These are phyloP conservation scores for Steccherinum ochraceum DNA, from an alignment of 768 basidiomycete genomes.

Conservation along the genomic window DNA sequence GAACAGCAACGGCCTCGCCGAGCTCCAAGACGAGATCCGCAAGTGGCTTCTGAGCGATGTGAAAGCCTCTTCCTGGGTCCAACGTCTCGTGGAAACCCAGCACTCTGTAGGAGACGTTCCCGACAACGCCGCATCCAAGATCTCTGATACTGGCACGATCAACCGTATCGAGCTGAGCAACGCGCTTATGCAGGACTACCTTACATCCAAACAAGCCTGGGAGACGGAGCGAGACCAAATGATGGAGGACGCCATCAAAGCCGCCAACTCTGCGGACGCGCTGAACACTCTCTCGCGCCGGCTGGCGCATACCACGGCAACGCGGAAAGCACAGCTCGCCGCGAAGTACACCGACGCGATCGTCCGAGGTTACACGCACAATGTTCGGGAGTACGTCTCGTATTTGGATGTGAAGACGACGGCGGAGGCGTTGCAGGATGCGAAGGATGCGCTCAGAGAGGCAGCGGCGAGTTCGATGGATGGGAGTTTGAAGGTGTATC, in stretches of 20 bases:
- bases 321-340: constrained; percentile 20
- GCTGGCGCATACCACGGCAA: constrained; percentile 21
- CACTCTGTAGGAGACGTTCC: background rate
- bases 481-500: constrained; percentile 21
- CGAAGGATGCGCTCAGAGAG: constrained; percentile 23
- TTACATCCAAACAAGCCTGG: constrained; percentile 23
- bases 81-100: constrained; percentile 14
- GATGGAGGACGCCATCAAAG: constrained; percentile 15
- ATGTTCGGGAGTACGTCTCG: constrained; percentile 21
- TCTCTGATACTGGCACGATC: constrained; percentile 7
- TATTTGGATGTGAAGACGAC: constrained; percentile 9
- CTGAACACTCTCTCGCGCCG: constrained; percentile 18
- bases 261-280: constrained; percentile 1
- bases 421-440: constrained; percentile 12
- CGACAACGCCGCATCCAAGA: constrained; percentile 1
- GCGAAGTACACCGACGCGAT: constrained; percentile 24
- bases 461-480: constrained; percentile 21
- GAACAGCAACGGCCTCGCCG: constrained; percentile 8
- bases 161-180: constrained; percentile 25
- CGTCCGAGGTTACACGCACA: constrained; percentile 23
- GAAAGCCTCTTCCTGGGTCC: constrained; percentile 16
- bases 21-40: constrained; percentile 22
- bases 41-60: constrained; percentile 22
- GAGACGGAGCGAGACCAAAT: constrained; percentile 23
- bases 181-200: constrained; percentile 22